Conservation (phyloP, 805 yeast species). For the Kuraishia capsulata region DNA sequence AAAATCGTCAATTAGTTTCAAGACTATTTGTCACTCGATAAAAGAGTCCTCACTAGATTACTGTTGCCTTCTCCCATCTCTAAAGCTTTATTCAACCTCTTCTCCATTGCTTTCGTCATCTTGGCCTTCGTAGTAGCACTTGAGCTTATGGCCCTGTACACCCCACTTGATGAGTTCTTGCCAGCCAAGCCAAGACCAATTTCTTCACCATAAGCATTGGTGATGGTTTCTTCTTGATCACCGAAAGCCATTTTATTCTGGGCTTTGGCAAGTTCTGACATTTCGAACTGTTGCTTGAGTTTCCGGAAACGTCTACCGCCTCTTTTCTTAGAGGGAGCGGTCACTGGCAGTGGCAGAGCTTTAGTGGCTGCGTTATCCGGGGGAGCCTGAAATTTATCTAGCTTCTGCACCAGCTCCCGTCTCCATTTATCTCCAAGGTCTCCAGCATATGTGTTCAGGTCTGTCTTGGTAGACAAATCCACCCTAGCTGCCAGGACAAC, state of each 20-base stretch:
- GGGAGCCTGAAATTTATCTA: slow-evolving; percentile 68
- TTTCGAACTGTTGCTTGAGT: slow-evolving; percentile 68
- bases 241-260: slow-evolving; percentile 86
- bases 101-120: slow-evolving; percentile 52
- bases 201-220: slow-evolving; percentile 70
- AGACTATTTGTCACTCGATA: too few relatives aligned
- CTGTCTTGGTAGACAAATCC: slow-evolving; percentile 30
- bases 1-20: too few relatives aligned
- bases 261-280: slow-evolving; percentile 74
- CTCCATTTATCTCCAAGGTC: slow-evolving; percentile 49
- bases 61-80: background rate
- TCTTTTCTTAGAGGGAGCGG: slow-evolving; percentile 68
- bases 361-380: slow-evolving; percentile 65
- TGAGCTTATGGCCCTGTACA: slow-evolving; percentile 15
- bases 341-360: slow-evolving; percentile 67
- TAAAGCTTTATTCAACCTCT: slow-evolving; percentile 22
- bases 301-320: slow-evolving; percentile 81
- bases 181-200: slow-evolving; percentile 73
- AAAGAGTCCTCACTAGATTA: slow-evolving; percentile 1
- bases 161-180: slow-evolving; percentile 9
- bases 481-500: slow-evolving; percentile 75
- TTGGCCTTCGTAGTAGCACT: slow-evolving; percentile 44
- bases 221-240: slow-evolving; percentile 50
- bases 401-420: slow-evolving; percentile 48
- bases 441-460: slow-evolving; percentile 19